Conservation (phyloP, 768 basidiomycete genomes). For the Hygrocybe punicea region DNA sequence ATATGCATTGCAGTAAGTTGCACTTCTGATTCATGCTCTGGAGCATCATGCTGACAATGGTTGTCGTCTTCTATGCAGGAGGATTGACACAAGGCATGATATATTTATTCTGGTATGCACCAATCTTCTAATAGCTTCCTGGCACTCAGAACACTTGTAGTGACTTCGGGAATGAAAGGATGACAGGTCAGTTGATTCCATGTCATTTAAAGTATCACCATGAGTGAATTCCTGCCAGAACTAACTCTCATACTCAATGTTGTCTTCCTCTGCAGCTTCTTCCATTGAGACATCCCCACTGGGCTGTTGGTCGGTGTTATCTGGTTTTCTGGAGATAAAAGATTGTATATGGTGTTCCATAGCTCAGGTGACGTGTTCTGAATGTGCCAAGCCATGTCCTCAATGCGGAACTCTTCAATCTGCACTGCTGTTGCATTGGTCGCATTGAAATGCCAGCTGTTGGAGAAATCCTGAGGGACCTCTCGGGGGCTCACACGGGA, state of each 20-base stretch:
- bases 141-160: neutral
- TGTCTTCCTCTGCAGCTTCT: neutral
- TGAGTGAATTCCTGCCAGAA: neutral
- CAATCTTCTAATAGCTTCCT: neutral
- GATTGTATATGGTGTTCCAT: neutral
- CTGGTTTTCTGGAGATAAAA: neutral
- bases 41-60: neutral
- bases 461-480: too few relatives aligned
- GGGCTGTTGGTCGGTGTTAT: neutral
- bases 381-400: neutral
- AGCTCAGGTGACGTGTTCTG: neutral
- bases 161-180: neutral
- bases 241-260: neutral
- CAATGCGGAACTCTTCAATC: neutral
- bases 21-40: slow-evolving; percentile 3
- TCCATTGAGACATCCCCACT: too few relatives aligned
- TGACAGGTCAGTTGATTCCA: neutral
- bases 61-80: neutral
- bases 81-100: neutral
- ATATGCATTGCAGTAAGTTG: neutral
- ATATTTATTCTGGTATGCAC: neutral
- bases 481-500: too few relatives aligned
- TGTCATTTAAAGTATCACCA: neutral
- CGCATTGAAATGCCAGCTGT: slow-evolving; percentile 2
- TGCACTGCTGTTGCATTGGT: neutral